Conservation (phyloP, 805 yeast species). For the Ogataea corticis region DNA sequence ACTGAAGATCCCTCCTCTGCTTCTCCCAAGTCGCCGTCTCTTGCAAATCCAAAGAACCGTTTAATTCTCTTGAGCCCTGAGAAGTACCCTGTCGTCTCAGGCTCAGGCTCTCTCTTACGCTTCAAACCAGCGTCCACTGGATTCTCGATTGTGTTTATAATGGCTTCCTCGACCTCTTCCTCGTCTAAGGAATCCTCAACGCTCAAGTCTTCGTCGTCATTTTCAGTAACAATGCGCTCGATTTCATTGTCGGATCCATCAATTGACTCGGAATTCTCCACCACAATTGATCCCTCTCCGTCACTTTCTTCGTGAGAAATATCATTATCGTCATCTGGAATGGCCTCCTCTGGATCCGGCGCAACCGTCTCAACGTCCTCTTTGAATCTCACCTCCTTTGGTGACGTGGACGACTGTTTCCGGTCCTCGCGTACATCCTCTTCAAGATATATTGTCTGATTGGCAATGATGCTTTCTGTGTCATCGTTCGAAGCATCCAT, state of each 20-base stretch:
- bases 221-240: constrained; percentile 8
- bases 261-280: constrained; percentile 10
- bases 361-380: constrained; percentile 1
- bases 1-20: too few species aligned
- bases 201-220: constrained; percentile 1
- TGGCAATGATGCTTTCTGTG: constrained; percentile 21
- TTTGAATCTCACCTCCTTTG: neutral
- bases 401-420: neutral
- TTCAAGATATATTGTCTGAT: constrained; percentile 28
- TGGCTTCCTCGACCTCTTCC: constrained; percentile 12
- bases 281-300: constrained; percentile 1
- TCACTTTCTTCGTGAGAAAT: constrained; percentile 13
- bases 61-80: constrained; percentile 3
- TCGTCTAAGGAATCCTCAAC: constrained; percentile 10
- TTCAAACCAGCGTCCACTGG: neutral
- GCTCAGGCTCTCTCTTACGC: constrained; percentile 1
- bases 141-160: neutral
- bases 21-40: too few species aligned
- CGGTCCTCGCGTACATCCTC: constrained; percentile 12
- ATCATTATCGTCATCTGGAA: neutral
- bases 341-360: neutral
- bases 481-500: constrained; percentile 9
- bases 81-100: neutral
- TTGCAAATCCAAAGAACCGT: constrained; percentile 2
- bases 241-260: constrained; percentile 11